Evolutionary conservation across 1,139 yeast genomes (phyloP), one percentile per base, ranked within the genome.

Genomic region (Pichia sp.): DNA sequence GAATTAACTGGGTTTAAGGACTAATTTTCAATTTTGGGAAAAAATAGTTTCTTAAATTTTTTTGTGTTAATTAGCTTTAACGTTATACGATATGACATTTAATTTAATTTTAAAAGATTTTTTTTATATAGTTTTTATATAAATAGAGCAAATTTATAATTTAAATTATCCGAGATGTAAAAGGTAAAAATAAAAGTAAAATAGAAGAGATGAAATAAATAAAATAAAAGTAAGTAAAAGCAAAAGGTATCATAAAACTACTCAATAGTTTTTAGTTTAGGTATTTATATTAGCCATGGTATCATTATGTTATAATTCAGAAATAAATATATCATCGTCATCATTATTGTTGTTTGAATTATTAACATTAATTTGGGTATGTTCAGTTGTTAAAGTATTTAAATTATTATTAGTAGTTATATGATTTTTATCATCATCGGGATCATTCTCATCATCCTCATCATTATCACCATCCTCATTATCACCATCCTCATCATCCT

Each of bases 271-370:
- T 18, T 8, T 10, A 8, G 2, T 36, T 18, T 7, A 9, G 41
- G 25, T 36, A 19, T 19, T 10, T 9, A 7, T n/a, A 19, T 16
- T 18, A 19, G 2, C 16, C 14, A 19, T 19, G 14, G 13, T 36
- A 10, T 10, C 25, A 36, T 19, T 11, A 36, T 22, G 25, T 25
- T 30, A 49, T 25, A 49, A 28, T 31, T 53, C 58, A 46, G 55
- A 42, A 29, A 45, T 34, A 42, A 55, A 53, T 19, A 54, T 49
- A 41, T 44, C 47, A 28, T 46, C 55, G 27, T 50, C 53, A 31
- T 41, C 9, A 13, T 13, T 36, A 10, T 4, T 16, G 5, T 29
- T 22, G 13, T 9, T 16, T 49, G 43, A 46, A 51, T 46, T 38
- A 36, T 39, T 34, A 49, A 14, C 7, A 39, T n/a, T 25, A 39